Evolutionary conservation across 2,329 filamentous ascomycete genomes (phyloP), one percentile per base, ranked within the genome.

Genomic region (Fusarium sp.): DNA sequence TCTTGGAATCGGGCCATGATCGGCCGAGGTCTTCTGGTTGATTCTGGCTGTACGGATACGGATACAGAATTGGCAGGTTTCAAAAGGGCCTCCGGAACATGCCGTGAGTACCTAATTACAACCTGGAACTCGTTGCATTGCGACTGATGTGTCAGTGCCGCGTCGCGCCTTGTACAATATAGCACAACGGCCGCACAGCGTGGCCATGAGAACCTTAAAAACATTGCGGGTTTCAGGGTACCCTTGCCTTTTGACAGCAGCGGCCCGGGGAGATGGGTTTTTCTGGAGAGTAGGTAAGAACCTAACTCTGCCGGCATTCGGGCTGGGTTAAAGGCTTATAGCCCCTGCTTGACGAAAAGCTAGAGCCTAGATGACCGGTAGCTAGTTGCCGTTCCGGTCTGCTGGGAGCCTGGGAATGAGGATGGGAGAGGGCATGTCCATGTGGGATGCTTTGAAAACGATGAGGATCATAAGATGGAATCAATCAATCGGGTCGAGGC

Each of bases 181-280:
- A 42, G 19, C 32, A 26, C 29, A 62, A 58, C 58, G 58, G 52
- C 59, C 58, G 57, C 46, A 58, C 38, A 47, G 42, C 32, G 39
- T 52, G 34, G 44, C 41, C 46, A 41, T 49, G 43, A 49, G 53
- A 53, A 62, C 59, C 15, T 55, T 55, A 60, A 60, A 47, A 53
- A 40, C 52, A 42, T 45, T 31, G 28, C 39, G 53, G 50, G 39
- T 49, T 38, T 50, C 44, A 50, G 34, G 51, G 31, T 31, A 62
- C 34, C 59, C 58, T 44, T 63, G 59, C 42, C 41, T 19, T 19
- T 19, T 45, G 56, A 46, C 55, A 47, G 25, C 39, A 34, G 19
- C 34, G 50, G 41, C 32, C 32, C 43, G 47, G 46, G 49, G 41
- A 61, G 42, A 41, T 57, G 26, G 41, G 34, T 22, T 32, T 29